A percentile compares a stretch with the other conserved stretches of the same genome.
phyloP scores from a whole-genome alignment of 257 asterid species.

The Ligustrum vulgare region DNA sequence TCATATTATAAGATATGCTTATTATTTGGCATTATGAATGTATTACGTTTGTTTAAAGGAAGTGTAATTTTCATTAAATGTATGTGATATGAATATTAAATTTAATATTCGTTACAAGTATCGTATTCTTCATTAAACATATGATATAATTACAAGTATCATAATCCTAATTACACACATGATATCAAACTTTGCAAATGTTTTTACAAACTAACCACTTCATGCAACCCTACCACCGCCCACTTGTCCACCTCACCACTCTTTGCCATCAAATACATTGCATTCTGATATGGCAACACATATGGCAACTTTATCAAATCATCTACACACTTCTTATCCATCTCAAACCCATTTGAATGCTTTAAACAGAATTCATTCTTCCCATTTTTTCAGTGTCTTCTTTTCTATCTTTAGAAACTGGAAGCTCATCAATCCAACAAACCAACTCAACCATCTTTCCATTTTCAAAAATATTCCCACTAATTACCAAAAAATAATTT shows the following conservation, averaged over 20 bases:
- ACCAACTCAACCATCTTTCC: constrained; percentile 65
- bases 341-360: constrained; percentile 66
- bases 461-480: constrained; percentile 25
- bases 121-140: no score
- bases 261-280: constrained; percentile 47
- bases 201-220: constrained; percentile 71
- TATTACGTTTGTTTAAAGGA: no score
- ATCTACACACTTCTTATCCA: constrained; percentile 78
- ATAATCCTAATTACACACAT: no score
- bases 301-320: constrained; percentile 91
- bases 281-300: constrained; percentile 71
- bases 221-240: constrained; percentile 75
- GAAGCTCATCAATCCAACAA: constrained; percentile 79
- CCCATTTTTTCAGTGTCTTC: constrained; percentile 34
- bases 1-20: no score
- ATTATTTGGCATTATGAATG: no score
- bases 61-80: no score
- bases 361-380: constrained; percentile 42
- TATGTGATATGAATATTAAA: no score
- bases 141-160: no score
- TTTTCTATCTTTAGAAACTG: constrained; percentile 66
- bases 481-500: constrained; percentile 63
- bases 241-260: constrained; percentile 80
- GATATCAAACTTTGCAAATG: no score
- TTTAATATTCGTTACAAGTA: no score